Conservation (phyloP, 192 early-diverging fungal species). For the Entomortierella beljakovae region DNA sequence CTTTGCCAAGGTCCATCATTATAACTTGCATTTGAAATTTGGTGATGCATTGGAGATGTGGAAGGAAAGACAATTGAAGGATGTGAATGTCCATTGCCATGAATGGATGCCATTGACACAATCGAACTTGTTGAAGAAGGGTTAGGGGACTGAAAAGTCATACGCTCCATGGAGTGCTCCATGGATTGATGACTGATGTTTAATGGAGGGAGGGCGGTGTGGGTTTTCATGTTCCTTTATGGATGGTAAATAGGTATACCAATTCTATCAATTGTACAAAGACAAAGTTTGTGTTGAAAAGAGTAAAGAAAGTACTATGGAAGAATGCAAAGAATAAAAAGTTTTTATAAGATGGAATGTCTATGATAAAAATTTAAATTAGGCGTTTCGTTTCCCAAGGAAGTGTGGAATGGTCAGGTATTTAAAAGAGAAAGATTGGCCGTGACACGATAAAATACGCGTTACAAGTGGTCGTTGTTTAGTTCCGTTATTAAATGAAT, state of each 20-base stretch:
- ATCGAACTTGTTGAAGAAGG: slow-evolving; percentile 18
- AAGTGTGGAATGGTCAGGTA: slow-evolving; percentile 3
- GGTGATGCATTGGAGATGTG: neutral
- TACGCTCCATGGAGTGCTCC: slow-evolving; percentile 40
- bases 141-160: slow-evolving; percentile 27
- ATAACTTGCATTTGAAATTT: too few species aligned
- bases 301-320: neutral
- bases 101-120: slow-evolving; percentile 19
- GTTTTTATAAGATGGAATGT: neutral
- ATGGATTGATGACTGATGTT: slow-evolving; percentile 37
- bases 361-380: neutral
- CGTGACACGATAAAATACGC: neutral
- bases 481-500: slow-evolving; percentile 17
- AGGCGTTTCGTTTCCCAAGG: neutral
- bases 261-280: neutral
- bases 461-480: slow-evolving; percentile 26
- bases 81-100: slow-evolving; percentile 5
- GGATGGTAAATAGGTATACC: neutral
- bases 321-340: neutral
- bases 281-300: neutral
- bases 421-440: slow-evolving; percentile 15
- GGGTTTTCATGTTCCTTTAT: slow-evolving; percentile 24
- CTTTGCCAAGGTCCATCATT: too few species aligned
- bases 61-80: neutral
- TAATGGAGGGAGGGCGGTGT: slow-evolving; percentile 23